Base-by-base conservation (phyloP, 495 filamentous ascomycete species). In the Penicillium lagena region DNA sequence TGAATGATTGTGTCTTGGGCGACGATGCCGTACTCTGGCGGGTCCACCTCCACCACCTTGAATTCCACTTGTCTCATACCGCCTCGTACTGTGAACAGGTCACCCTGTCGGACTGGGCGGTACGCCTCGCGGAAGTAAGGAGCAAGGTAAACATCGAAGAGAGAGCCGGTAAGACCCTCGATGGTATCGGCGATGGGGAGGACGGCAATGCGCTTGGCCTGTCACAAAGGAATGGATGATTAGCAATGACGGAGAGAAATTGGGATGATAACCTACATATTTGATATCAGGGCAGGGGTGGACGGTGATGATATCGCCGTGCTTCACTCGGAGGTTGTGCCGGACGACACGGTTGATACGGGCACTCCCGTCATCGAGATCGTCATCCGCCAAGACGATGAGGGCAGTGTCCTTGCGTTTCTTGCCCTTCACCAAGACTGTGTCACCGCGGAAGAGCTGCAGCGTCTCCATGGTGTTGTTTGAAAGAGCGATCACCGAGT, bases 201-300 rank as follows among this genome's bases (percentile, higher is more conserved):
- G 39, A 98, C 93, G 33, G 94, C 93, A 63, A 98, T 96, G 57
- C 93, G 90, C 79, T 97, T 97, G 68, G 93, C 93, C 90, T 96
- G 41, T 33, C 42, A 29, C 9, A 40, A 12, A 35, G 35, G 28
- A 48, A 41, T 14, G 45, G 40, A 34, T 12, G 11, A 44, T 56
- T 52, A 53, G 43, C 33, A 34, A 15, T 15, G 42, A 38, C 35
- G 39, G 10, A 38, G 5, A 0, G n/a, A 11, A 27, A 1, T 9
- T 8, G 4, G 2, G 22, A 12, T 9, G 2, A 12, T 42, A 12
- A 67, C 89, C 63, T 71, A 96, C 90, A 69, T 98, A 98, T 95
- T 98, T 98, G 72, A 98, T 98, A 65, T 98, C 93, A n/a, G 94
- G 91, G 73, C 93, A 98, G n/a, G 93, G 80, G 75, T 97, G 90